Evolutionary conservation across 2,329 filamentous ascomycete genomes (phyloP).

Genomic region (Penicillium sp.): DNA sequence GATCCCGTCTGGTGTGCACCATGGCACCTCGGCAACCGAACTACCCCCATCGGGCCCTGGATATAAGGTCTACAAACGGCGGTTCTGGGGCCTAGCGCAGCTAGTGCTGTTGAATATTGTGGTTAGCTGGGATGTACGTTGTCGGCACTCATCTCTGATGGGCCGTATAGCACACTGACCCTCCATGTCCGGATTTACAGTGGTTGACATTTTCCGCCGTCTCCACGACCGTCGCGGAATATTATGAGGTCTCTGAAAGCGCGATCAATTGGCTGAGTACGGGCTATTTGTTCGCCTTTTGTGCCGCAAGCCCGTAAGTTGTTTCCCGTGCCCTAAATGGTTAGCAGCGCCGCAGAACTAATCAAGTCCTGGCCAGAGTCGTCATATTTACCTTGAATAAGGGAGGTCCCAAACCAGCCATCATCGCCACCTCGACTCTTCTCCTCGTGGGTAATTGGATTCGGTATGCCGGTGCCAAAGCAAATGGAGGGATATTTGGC

Average conservation of each 20-base stretch:
- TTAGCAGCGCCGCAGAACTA: not conserved
- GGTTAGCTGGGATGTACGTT: constrained; percentile 89
- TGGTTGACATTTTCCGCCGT: constrained; percentile 94
- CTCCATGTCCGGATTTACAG: constrained; percentile 47
- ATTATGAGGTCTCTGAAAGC: constrained; percentile 75
- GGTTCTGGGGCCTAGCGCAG: constrained; percentile 86
- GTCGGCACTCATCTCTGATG: not conserved
- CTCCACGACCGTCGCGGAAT: constrained; percentile 72
- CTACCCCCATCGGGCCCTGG: constrained; percentile 28
- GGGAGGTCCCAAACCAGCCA: constrained; percentile 75
- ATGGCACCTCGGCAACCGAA: constrained; percentile 9
- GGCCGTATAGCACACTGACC: not conserved
- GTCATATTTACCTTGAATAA: constrained; percentile 78
- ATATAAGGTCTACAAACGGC: constrained; percentile 74
- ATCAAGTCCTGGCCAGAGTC: constrained; percentile 40
- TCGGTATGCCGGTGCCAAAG: constrained; percentile 73
- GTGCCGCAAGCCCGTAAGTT: constrained; percentile 68
- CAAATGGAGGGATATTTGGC: constrained; percentile 68
- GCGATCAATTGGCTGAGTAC: constrained; percentile 94
- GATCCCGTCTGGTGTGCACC: constrained; percentile 8
- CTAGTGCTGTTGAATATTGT: constrained; percentile 88
- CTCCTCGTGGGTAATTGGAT: constrained; percentile 89
- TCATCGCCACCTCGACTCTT: constrained; percentile 73
- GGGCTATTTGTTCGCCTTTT: constrained; percentile 83
- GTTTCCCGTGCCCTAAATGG: not conserved